phyloP scores from a whole-genome alignment of 768 basidiomycete genomes.

The Auricularia heimuer region DNA sequence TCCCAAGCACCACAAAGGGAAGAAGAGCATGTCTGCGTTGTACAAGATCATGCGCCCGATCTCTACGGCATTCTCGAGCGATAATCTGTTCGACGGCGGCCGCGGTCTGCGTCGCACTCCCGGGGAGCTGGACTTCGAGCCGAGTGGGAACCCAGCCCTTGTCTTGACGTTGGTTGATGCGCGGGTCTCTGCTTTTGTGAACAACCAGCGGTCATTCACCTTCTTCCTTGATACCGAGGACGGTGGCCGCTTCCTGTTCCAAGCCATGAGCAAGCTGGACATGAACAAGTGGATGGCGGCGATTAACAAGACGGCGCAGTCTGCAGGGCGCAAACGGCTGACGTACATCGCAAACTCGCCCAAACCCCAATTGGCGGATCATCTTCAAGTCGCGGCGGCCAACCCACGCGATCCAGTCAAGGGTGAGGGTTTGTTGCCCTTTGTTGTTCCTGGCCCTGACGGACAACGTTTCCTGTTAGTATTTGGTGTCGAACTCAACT shows the following conservation, averaged over 20 bases:
- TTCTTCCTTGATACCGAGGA: constrained; percentile 83
- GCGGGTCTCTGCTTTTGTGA: constrained; percentile 58
- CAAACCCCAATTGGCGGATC: constrained; percentile 65
- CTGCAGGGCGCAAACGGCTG: constrained; percentile 64
- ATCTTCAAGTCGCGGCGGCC: constrained; percentile 52
- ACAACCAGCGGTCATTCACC: constrained; percentile 72
- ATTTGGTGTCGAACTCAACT: constrained; percentile 68
- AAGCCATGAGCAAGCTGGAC: constrained; percentile 59
- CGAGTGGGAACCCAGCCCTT: constrained; percentile 63
- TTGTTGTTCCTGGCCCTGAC: neutral
- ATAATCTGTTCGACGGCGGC: constrained; percentile 34
- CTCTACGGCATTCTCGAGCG: constrained; percentile 73
- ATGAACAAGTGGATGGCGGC: constrained; percentile 72
- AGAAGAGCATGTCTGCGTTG: constrained; percentile 79
- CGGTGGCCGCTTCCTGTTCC: constrained; percentile 73
- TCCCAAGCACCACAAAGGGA: constrained; percentile 72
- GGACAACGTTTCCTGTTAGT: constrained; percentile 28
- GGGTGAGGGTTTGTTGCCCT: constrained; percentile 33
- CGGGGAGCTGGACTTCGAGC: constrained; percentile 63
- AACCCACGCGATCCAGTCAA: constrained; percentile 61
- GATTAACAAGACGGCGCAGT: constrained; percentile 59
- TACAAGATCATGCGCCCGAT: constrained; percentile 83
- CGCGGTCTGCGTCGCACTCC: constrained; percentile 44
- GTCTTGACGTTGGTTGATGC: constrained; percentile 69
- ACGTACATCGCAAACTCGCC: constrained; percentile 72